A percentile compares a stretch with the other conserved stretches of the same genome.
Evolutionary conservation across 2,329 filamentous ascomycete genomes (phyloP).

Genomic region (Sordariomycetes sp.): DNA sequence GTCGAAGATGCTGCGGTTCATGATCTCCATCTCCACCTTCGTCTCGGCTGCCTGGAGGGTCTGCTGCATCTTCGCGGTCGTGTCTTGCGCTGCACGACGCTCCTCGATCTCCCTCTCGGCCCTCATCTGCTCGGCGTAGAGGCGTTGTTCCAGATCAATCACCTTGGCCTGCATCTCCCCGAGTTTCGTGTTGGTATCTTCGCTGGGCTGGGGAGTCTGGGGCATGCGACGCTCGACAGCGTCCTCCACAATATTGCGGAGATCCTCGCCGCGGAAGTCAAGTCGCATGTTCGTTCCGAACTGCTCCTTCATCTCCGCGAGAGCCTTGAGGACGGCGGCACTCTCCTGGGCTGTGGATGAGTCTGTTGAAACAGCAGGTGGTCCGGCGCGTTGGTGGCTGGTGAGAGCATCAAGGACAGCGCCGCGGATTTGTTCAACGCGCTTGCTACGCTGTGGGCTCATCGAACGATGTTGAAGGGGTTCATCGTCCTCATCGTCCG

Average conservation of each 20-base stretch:
- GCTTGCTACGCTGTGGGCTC: conserved; percentile 70
- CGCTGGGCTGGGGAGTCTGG: conserved; percentile 35
- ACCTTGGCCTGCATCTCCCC: conserved; percentile 50
- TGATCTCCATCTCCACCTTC: conserved; percentile 48
- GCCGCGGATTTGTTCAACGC: conserved; percentile 69
- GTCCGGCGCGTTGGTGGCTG: conserved; percentile 35
- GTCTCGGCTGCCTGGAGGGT: conserved; percentile 47
- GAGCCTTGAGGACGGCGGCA: conserved; percentile 50
- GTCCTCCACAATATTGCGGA: conserved; percentile 54
- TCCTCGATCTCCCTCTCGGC: conserved; percentile 36
- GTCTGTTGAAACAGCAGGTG: conserved; percentile 6
- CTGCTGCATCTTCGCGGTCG: conserved; percentile 39
- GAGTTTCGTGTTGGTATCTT: conserved; percentile 41
- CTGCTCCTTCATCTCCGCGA: conserved; percentile 52
- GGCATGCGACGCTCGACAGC: conserved; percentile 48
- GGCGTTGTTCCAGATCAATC: conserved; percentile 46
- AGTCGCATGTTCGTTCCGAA: conserved; percentile 31
- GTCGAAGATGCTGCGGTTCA: conserved; percentile 47
- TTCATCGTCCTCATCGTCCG: conserved; percentile 86
- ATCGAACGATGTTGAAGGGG: conserved; percentile 53
- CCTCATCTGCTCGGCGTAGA: conserved; percentile 35
- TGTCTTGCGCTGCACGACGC: conserved; percentile 42
- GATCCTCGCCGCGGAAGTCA: conserved; percentile 36
- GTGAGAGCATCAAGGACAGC: conserved; percentile 65
- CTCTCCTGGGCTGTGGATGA: conserved; percentile 21